Evolutionary conservation across 1,139 yeast genomes (phyloP).

Genomic region (Protomyces pachydermus): DNA sequence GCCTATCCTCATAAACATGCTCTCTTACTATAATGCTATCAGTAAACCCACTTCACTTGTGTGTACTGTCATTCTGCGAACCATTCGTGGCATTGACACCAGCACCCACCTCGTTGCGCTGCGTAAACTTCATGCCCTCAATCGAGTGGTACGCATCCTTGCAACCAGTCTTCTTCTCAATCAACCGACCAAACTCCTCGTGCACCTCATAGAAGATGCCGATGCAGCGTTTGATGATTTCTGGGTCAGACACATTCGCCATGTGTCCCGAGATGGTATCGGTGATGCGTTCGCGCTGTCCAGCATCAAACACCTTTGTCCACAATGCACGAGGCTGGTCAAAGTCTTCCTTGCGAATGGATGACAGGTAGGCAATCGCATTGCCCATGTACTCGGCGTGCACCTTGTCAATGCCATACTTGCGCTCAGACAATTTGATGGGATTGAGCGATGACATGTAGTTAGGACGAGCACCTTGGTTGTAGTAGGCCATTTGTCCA

Average conservation of each 20-base stretch:
- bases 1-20: no score
- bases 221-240: slow-evolving; percentile 73
- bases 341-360: slow-evolving; percentile 53
- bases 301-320: slow-evolving; percentile 62
- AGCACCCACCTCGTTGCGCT: slow-evolving; percentile 1
- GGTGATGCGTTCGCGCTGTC: slow-evolving; percentile 77
- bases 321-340: slow-evolving; percentile 65
- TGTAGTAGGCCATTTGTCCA: slow-evolving; percentile 78
- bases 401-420: slow-evolving; percentile 34
- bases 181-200: slow-evolving; percentile 55
- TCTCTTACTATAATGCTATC: no score
- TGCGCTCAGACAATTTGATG: slow-evolving; percentile 45
- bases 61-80: slow-evolving; percentile 23
- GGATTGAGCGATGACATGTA: slow-evolving; percentile 47
- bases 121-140: slow-evolving; percentile 13
- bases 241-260: slow-evolving; percentile 56
- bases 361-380: slow-evolving; percentile 66
- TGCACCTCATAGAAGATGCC: slow-evolving; percentile 72
- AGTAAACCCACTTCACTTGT: neutral
- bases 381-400: slow-evolving; percentile 89
- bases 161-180: slow-evolving; percentile 54
- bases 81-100: slow-evolving; percentile 21
- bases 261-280: slow-evolving; percentile 79
- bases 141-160: slow-evolving; percentile 25
- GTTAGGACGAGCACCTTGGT: slow-evolving; percentile 80